phyloP scores from a whole-genome alignment of 768 basidiomycete genomes.

The Rhodotorula diobovata region DNA sequence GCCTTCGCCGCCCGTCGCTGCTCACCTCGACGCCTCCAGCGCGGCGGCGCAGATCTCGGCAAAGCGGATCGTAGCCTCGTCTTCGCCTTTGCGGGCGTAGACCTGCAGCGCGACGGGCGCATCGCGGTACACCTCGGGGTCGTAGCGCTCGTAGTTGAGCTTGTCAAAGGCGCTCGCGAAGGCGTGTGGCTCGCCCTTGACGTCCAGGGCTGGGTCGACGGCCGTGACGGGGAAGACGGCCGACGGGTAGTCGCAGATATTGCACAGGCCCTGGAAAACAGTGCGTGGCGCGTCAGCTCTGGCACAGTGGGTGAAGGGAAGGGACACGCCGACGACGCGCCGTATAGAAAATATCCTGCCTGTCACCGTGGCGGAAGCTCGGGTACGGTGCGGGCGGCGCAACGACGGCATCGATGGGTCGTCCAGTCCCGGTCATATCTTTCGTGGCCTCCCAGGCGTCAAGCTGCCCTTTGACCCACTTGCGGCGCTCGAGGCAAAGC shows the following conservation, averaged over 20 bases:
- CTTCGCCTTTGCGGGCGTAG: constrained; percentile 65
- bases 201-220: constrained; percentile 58
- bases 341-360: constrained; percentile 54
- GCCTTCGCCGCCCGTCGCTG: constrained; percentile 7
- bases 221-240: constrained; percentile 62
- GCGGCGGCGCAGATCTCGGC: constrained; percentile 62
- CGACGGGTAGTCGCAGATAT: constrained; percentile 63
- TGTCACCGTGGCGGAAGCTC: constrained; percentile 9
- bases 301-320: too few species aligned
- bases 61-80: constrained; percentile 69
- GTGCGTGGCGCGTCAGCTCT: fast-evolving
- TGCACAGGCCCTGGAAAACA: constrained; percentile 54
- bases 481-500: constrained; percentile 55
- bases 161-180: constrained; percentile 57
- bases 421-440: constrained; percentile 58
- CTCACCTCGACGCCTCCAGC: constrained; percentile 14
- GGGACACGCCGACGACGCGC: neutral
- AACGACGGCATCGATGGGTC: constrained; percentile 73
- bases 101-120: constrained; percentile 67
- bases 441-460: constrained; percentile 61
- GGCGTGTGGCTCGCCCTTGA: constrained; percentile 50
- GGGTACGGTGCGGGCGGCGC: constrained; percentile 50
- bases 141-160: constrained; percentile 55
- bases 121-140: constrained; percentile 56
- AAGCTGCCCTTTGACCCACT: constrained; percentile 58